Conservation (phyloP, 2,329 filamentous ascomycete genomes). For the Rhinocladiella mackenziei region DNA sequence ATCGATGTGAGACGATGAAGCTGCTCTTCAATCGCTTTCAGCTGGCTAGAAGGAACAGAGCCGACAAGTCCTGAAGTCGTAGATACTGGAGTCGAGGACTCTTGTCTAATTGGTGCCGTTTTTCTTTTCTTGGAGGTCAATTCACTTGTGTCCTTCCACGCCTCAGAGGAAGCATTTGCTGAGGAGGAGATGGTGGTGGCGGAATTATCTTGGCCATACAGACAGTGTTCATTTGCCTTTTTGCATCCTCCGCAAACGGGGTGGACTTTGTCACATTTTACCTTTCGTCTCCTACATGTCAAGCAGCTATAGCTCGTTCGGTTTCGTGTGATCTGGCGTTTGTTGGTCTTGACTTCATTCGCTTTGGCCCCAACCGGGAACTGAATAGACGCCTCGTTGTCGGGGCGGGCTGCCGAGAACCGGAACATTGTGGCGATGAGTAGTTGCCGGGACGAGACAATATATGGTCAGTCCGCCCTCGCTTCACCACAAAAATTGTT, state of each 20-base stretch:
- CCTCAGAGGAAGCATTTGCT: no score
- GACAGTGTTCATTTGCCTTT: slow-evolving; percentile 43
- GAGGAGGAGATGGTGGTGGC: not conserved
- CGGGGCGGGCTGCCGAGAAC: slow-evolving; percentile 4
- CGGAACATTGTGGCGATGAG: slow-evolving; percentile 13
- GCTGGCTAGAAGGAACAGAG: no score
- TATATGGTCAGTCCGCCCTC: not conserved
- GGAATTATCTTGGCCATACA: slow-evolving; percentile 35
- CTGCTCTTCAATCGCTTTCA: slow-evolving; percentile 42
- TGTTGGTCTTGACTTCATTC: slow-evolving; percentile 15
- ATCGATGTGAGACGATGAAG: slow-evolving; percentile 44
- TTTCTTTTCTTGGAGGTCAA: slow-evolving; percentile 19
- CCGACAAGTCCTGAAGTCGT: no score
- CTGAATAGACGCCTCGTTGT: not conserved
- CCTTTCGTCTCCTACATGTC: slow-evolving; percentile 45
- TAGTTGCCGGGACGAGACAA: not conserved
- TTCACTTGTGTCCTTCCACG: not conserved
- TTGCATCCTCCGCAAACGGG: slow-evolving; percentile 45
- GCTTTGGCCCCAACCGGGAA: not conserved
- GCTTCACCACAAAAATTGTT: no score
- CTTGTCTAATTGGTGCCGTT: slow-evolving; percentile 5
- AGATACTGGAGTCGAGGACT: slow-evolving; percentile 11
- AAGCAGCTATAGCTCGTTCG: slow-evolving; percentile 47
- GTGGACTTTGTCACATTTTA: slow-evolving; percentile 47
- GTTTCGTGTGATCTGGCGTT: slow-evolving; percentile 46